These are phyloP conservation scores for Globisporangium abappressorium DNA, from an alignment of 352 stramenopile genomes.

Conservation along the genomic window DNA sequence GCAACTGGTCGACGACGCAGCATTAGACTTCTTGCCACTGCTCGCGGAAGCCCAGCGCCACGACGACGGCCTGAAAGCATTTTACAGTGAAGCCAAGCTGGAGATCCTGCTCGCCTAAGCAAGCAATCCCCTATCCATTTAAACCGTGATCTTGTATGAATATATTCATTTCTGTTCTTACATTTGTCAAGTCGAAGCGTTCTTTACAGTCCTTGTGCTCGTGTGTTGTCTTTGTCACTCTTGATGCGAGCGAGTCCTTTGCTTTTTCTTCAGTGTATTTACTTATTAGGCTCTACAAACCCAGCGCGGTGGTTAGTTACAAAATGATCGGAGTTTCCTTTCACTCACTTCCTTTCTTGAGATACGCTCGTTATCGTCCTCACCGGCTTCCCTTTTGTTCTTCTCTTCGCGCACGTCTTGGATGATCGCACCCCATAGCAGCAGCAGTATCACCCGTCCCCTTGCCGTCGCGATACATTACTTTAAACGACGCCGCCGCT, in stretches of 20 bases:
- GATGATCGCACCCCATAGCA: background rate
- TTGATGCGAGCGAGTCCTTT: conserved; percentile 1
- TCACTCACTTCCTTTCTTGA: conserved; percentile 4
- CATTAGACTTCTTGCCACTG: conserved; percentile 20
- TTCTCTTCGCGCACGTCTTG: background rate
- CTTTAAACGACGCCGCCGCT: conserved; percentile 67
- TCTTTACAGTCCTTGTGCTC: background rate
- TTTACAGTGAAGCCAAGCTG: conserved; percentile 18
- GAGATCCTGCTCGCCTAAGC: conserved; percentile 17
- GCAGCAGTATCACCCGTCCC: background rate
- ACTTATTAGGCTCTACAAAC: conserved; percentile 14
- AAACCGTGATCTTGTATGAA: conserved; percentile 19
- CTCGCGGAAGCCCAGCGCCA: conserved; percentile 15
- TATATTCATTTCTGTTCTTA: conserved; percentile 22
- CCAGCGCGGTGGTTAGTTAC: conserved; percentile 7
- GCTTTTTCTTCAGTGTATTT: conserved; percentile 11
- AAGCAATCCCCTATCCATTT: background rate
- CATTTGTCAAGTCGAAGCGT: conserved; percentile 2
- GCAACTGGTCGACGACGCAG: conserved; percentile 27
- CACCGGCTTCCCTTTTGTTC: background rate
- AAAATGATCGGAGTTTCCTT: conserved; percentile 10
- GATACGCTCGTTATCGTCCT: conserved; percentile 2
- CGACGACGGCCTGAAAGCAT: conserved; percentile 16
- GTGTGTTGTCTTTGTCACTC: background rate
- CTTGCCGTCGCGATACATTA: background rate